phyloP scores from a whole-genome alignment of 2,329 filamentous ascomycete species.

The Venturia aucupariae region DNA sequence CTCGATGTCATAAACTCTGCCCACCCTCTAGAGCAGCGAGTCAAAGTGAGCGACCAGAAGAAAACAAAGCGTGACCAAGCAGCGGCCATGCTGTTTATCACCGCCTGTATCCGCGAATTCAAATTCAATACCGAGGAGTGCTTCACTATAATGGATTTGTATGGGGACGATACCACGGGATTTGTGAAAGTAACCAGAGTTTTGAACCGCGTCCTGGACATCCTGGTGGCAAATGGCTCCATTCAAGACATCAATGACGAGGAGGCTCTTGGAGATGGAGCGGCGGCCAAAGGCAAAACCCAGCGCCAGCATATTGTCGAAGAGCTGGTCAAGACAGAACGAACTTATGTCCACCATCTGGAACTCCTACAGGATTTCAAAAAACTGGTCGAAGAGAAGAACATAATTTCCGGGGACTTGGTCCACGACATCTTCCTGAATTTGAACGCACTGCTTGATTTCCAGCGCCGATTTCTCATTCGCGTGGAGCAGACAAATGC shows the following conservation, averaged over 20 bases:
- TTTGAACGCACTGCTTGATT: constrained; percentile 87
- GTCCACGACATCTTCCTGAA: constrained; percentile 96
- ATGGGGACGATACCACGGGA: constrained; percentile 89
- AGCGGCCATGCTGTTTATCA: constrained; percentile 84
- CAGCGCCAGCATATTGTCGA: constrained; percentile 82
- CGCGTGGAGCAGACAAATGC: constrained; percentile 93
- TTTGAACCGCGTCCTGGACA: constrained; percentile 84
- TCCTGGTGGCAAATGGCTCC: constrained; percentile 68
- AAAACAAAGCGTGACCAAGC: constrained; percentile 76
- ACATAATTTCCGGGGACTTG: constrained; percentile 77
- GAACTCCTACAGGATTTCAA: constrained; percentile 91
- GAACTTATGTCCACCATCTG: constrained; percentile 95
- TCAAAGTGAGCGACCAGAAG: constrained; percentile 54
- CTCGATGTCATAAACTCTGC: constrained; percentile 84
- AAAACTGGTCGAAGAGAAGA: constrained; percentile 78
- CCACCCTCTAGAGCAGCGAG: constrained; percentile 58
- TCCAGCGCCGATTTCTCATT: constrained; percentile 90
- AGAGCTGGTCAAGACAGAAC: constrained; percentile 88
- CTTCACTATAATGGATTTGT: constrained; percentile 85
- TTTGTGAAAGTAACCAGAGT: constrained; percentile 94
- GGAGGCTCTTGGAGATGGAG: constrained; percentile 32
- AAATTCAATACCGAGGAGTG: constrained; percentile 71
- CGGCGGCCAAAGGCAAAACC: constrained; percentile 46
- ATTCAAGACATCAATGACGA: constrained; percentile 51
- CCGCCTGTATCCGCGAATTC: constrained; percentile 77